phyloP scores from a whole-genome alignment of 805 yeast genomes.

The Candida qinlingensis region DNA sequence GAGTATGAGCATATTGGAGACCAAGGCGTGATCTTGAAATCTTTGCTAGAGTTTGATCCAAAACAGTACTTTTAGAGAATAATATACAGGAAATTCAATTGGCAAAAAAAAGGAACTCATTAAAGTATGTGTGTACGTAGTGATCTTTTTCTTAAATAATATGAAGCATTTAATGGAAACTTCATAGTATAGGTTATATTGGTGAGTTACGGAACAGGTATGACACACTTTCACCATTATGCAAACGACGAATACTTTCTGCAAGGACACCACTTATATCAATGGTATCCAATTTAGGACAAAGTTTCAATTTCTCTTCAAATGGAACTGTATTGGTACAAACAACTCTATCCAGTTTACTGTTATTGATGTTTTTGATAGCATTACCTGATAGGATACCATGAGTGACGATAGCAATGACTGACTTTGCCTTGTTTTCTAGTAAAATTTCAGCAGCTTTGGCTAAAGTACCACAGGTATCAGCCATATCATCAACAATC shows the following conservation, averaged over 20 bases:
- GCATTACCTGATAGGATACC: slow-evolving; percentile 78
- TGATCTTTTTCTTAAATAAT: not conserved
- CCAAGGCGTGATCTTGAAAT: slow-evolving; percentile 50
- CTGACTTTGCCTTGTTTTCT: slow-evolving; percentile 63
- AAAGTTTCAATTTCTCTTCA: slow-evolving; percentile 50
- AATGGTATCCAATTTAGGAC: slow-evolving; percentile 61
- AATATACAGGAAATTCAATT: too few species aligned
- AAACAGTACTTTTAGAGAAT: slow-evolving; percentile 33
- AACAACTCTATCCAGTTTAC: slow-evolving; percentile 62
- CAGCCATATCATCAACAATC: slow-evolving; percentile 86
- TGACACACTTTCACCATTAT: slow-evolving; percentile 82
- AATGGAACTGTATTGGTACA: slow-evolving; percentile 82
- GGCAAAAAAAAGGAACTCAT: too few species aligned
- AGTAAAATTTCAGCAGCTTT: slow-evolving; percentile 75
- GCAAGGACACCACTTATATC: slow-evolving; percentile 74
- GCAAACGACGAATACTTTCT: slow-evolving; percentile 79
- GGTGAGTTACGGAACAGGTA: slow-evolving; percentile 72
- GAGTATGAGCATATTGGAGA: slow-evolving; percentile 46
- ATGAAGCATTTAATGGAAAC: not conserved
- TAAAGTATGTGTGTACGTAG: too few species aligned
- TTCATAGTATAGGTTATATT: slow-evolving; percentile 10
- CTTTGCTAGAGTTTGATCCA: slow-evolving; percentile 49
- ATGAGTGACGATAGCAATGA: slow-evolving; percentile 79
- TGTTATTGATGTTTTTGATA: slow-evolving; percentile 60
- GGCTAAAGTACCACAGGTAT: slow-evolving; percentile 81